Base-by-base conservation (phyloP, 176 grass and related monocot species). In the Echinochloa phyllopogon region DNA sequence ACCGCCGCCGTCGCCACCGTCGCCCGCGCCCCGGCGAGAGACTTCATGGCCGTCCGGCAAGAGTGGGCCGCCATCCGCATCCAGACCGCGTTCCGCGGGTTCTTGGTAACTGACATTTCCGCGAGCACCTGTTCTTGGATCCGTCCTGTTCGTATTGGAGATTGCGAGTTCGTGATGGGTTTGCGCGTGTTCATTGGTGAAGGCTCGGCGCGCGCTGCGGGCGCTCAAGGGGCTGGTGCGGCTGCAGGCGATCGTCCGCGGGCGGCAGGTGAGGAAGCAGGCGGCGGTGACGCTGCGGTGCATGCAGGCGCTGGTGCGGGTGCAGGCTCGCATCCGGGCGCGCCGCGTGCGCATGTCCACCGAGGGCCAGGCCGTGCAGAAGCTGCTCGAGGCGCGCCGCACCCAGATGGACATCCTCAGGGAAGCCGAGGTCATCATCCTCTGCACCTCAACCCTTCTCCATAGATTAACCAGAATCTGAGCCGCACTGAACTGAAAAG, bases 251-350 rank as follows among this genome's bases (percentile, higher is more conserved):
- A 99, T 99, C 77, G 96, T 96, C 27, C 89, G 96, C 11, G 96
- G 96, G 21, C 88, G 96, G 59, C 96, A 99, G 84, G 96, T 99
- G 51, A 29, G 96, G 33, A 99, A 96, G 83, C 96, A 99, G 84
- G 96, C 96, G 51, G 96, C 93, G 3, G 93, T 92, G 78, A 99
- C 96, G 21, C 92, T 99, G 10, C 89, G 93, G 51, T 98, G 96
- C 81, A 96, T 98, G 96, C 96, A 98, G 91, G 96, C 96, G 20
- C 87, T 98, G 43, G 96, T 98, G n/a, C 80, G 96, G 37, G 96
- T 98, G 45, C 96, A 98, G 81, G 96, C 96, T 27, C 93, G 86
- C 80, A 93, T 98, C 76, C 82, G 96, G n/a, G 93, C 96, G 0
- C 80, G 91, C 65, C 91, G 91, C 18, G 96, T 98, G 60, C 89